These are phyloP conservation scores for Penicillium pulvis DNA, from an alignment of 495 filamentous ascomycete species.

Conservation along the genomic window DNA sequence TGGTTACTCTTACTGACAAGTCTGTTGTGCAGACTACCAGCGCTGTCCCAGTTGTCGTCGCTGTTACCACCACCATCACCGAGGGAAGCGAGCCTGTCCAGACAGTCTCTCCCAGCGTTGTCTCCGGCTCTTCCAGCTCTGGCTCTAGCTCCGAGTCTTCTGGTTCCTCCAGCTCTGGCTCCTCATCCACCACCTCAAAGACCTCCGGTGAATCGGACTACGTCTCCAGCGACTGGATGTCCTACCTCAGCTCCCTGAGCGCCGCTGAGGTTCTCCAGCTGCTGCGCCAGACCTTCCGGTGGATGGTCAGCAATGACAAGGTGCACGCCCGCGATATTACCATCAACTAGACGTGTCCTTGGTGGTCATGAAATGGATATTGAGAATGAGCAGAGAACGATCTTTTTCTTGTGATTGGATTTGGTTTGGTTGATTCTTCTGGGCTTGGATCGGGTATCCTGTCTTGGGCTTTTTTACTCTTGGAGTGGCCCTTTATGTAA, in stretches of 20 bases:
- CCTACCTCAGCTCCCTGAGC: slow-evolving; percentile 42
- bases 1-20: slow-evolving; percentile 26
- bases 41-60: slow-evolving; percentile 15
- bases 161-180: slow-evolving; percentile 5
- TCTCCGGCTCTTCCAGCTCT: slow-evolving; percentile 17
- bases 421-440: slow-evolving; percentile 17
- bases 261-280: slow-evolving; percentile 39
- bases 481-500: slow-evolving; percentile 16
- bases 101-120: slow-evolving; percentile 20
- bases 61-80: slow-evolving; percentile 18
- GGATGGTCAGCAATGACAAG: slow-evolving; percentile 40
- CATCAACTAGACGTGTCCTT: slow-evolving; percentile 23
- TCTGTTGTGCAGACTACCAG: slow-evolving; percentile 25
- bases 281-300: slow-evolving; percentile 38
- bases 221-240: slow-evolving; percentile 29
- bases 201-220: slow-evolving; percentile 10
- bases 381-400: neutral
- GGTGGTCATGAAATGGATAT: neutral
- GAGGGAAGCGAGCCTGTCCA: slow-evolving; percentile 22
- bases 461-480: slow-evolving; percentile 11
- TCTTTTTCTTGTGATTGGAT: slow-evolving; percentile 4
- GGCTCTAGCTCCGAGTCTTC: slow-evolving; percentile 2
- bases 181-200: slow-evolving; percentile 4
- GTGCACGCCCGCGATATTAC: slow-evolving; percentile 37
- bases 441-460: slow-evolving; percentile 20